These are phyloP conservation scores for Oryza punctata DNA, from an alignment of 176 grass and related monocot genomes.

Conservation along the genomic window DNA sequence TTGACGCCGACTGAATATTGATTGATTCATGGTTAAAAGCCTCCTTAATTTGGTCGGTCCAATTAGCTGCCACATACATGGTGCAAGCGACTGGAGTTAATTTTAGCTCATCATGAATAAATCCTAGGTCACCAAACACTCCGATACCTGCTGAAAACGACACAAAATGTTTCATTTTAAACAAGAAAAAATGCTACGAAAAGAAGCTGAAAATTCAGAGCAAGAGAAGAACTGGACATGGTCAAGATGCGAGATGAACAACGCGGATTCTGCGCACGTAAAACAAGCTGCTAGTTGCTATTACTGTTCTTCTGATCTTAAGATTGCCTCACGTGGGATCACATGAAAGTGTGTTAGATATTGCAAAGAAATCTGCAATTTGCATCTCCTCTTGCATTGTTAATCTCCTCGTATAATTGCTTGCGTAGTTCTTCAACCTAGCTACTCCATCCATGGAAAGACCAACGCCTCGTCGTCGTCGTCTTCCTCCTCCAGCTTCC, in stretches of 20 bases:
- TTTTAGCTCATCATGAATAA: not conserved
- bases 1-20: not conserved
- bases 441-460: conserved; percentile 24
- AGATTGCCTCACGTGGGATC: conserved; percentile 46
- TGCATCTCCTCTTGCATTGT: not conserved
- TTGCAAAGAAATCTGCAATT: conserved; percentile 26
- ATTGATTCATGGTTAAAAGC: not conserved
- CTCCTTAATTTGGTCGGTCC: conserved; percentile 31
- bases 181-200: not conserved
- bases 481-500: not conserved
- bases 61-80: conserved; percentile 34
- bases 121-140: not conserved
- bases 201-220: not conserved
- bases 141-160: not conserved
- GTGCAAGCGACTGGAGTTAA: not conserved
- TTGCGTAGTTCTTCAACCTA: conserved; percentile 13
- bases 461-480: conserved; percentile 42
- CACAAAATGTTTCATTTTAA: not conserved
- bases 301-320: not conserved
- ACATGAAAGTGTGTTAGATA: not conserved
- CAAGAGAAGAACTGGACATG: not conserved
- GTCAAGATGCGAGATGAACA: conserved; percentile 8
- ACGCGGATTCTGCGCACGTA: conserved; percentile 24
- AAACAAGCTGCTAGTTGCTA: not conserved
- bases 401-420: not conserved